phyloP scores from a whole-genome alignment of 1,284 basidiomycete species.

The Microbotryomycetes sp. region DNA sequence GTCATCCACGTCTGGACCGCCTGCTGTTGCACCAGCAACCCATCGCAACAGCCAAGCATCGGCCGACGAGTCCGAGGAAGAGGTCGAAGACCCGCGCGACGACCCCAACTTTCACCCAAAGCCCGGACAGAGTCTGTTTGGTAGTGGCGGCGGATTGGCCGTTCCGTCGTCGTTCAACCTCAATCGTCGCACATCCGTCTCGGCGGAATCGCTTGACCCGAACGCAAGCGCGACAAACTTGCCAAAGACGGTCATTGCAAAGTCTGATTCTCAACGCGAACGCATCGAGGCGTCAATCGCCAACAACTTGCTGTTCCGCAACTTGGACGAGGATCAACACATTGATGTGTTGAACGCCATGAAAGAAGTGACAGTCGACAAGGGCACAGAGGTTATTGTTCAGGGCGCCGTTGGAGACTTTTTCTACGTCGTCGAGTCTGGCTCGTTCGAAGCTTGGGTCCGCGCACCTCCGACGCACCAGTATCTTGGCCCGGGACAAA shows the following conservation, averaged over 20 bases:
- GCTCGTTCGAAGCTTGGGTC: slow-evolving; percentile 80
- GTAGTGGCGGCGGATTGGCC: neutral
- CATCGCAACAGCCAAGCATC: neutral
- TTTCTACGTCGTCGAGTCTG: slow-evolving; percentile 94
- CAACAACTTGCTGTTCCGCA: slow-evolving; percentile 89
- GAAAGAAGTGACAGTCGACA: slow-evolving; percentile 71
- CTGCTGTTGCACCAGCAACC: neutral
- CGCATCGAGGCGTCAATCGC: slow-evolving; percentile 81
- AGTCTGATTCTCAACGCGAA: slow-evolving; percentile 73
- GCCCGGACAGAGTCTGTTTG: slow-evolving; percentile 1
- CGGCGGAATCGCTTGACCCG: slow-evolving; percentile 90
- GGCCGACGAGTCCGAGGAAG: slow-evolving; percentile 19
- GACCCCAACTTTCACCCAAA: slow-evolving; percentile 27
- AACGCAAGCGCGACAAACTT: slow-evolving; percentile 42
- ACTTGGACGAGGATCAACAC: slow-evolving; percentile 93
- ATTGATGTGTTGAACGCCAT: slow-evolving; percentile 88
- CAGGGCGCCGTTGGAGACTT: slow-evolving; percentile 96
- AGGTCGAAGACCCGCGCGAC: slow-evolving; percentile 30
- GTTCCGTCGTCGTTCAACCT: slow-evolving; percentile 41
- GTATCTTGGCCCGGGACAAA: slow-evolving; percentile 31
- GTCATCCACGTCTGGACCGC: slow-evolving; percentile 8
- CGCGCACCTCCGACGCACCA: slow-evolving; percentile 31
- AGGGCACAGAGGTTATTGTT: slow-evolving; percentile 79
- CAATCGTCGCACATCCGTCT: slow-evolving; percentile 85
- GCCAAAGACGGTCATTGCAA: slow-evolving; percentile 60